Base-by-base conservation (phyloP, 371 early-diverging fungal genomes). In the Mucor lusitanicus region DNA sequence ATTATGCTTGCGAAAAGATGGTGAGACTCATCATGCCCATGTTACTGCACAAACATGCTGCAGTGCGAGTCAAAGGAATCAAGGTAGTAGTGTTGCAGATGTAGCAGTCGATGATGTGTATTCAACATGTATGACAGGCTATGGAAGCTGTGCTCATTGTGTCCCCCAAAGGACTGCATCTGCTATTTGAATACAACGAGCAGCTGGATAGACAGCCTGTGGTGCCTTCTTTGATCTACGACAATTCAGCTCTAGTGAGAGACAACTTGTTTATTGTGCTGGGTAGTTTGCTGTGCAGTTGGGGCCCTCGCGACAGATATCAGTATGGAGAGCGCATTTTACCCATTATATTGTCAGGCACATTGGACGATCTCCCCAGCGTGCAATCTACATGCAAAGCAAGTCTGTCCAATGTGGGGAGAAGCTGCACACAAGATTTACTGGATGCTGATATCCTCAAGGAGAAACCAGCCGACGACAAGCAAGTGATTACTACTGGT, bases 291-390 rank as follows among this genome's bases (percentile, higher is more conserved):
- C 21, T 79, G 11, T 67, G 69, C n/a, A 23, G 61, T 2, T 76
- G 80, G 75, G 19, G 28, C 0, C 77, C 80, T 17, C 60, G 60
- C 9, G 73, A 72, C 19, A 57, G 80, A 55, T 79, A 79, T 54
- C 69, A 67, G 33, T 65, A 74, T 37, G 77, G 77, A 3, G 74
- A 71, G 11, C 32, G 11, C 3, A 50, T 79, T 1, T 50, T 79
- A 12, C 80, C 80, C 0, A 54, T 79, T 9, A 59, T 79, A 9
- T 28, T 76, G 21, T 65, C 73, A 17, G 73, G 71, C 15, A 54
- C 64, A 23, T 67, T 69, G 13, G 75, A 76, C 55, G 80, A 72
- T 42, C 56, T 76, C 2, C 60, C 68, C 6, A 44, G 58, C 1
- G 66, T 76, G 3, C 64, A 62, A 12, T 21, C 39, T 2, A 70